A percentile compares a stretch with the other conserved stretches of the same genome.
Evolutionary conservation across 179 eudicot species (phyloP).

Genomic region (Dionaea muscipula): DNA sequence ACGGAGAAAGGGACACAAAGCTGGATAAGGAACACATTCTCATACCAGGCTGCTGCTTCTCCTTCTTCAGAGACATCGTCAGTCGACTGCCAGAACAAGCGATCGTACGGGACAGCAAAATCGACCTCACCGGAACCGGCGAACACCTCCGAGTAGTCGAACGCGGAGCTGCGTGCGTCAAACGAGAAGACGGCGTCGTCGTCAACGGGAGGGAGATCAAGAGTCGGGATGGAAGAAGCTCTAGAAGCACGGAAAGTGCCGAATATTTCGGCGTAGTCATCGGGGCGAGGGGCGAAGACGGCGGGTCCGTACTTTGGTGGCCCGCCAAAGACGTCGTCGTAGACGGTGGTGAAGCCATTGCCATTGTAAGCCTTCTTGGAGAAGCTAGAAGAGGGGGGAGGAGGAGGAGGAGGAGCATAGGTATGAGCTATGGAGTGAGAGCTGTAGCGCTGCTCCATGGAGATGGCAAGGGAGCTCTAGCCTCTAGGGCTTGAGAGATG

Average conservation of each 20-base stretch:
- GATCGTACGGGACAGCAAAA: constrained; percentile 24
- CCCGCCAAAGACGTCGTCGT: constrained; percentile 52
- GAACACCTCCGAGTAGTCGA: constrained; percentile 46
- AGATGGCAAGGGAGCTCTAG: background rate
- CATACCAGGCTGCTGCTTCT: too few relatives aligned
- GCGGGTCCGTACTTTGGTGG: constrained; percentile 31
- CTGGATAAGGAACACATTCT: too few relatives aligned
- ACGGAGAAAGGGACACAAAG: too few relatives aligned
- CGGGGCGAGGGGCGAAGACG: constrained; percentile 38
- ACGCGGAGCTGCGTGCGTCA: constrained; percentile 17
- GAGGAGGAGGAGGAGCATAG: too few relatives aligned
- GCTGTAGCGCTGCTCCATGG: background rate
- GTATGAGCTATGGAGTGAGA: too few relatives aligned
- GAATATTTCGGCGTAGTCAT: constrained; percentile 55
- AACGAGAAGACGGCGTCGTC: constrained; percentile 13
- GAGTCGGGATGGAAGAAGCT: constrained; percentile 42
- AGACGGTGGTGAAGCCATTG: constrained; percentile 24
- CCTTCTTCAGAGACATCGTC: constrained; percentile 38
- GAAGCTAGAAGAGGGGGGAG: background rate
- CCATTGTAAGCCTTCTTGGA: constrained; percentile 18
- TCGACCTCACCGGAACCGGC: constrained; percentile 24
- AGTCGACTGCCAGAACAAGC: constrained; percentile 18
- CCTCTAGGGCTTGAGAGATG: too few relatives aligned
- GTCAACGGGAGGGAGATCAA: constrained; percentile 37
- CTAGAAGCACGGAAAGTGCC: constrained; percentile 33